Evolutionary conservation across 129 eudicot genomes (phyloP).

Genomic region (Flaveria robusta): DNA sequence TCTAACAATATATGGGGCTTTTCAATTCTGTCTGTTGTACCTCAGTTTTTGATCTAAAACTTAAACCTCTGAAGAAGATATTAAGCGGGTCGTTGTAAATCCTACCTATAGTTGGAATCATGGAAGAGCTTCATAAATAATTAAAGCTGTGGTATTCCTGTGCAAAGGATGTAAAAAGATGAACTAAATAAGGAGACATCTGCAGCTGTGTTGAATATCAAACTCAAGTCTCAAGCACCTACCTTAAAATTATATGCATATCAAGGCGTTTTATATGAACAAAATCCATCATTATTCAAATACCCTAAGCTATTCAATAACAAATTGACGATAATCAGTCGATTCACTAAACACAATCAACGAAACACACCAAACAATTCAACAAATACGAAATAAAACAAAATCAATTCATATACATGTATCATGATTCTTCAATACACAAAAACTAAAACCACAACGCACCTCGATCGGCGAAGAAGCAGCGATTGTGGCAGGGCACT

Average conservation of each 20-base stretch:
- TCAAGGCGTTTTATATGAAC: background rate
- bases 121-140: background rate
- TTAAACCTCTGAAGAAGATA: background rate
- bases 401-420: background rate
- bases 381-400: background rate
- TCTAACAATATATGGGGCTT: background rate
- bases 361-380: constrained; percentile 17
- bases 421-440: constrained; percentile 2
- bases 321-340: background rate
- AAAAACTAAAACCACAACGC: constrained; percentile 13
- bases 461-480: constrained; percentile 40
- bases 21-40: background rate
- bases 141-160: background rate
- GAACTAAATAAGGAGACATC: background rate
- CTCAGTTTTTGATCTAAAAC: background rate
- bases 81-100: background rate
- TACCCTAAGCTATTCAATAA: constrained; percentile 24
- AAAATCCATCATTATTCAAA: constrained; percentile 11
- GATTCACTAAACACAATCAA: constrained; percentile 11
- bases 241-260: background rate
- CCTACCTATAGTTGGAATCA: background rate
- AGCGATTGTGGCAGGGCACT: constrained; percentile 32
- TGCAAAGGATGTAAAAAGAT: background rate
- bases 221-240: background rate
- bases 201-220: too few species aligned